Percentiles rank a stretch among this genome's conserved stretches.
These are phyloP conservation scores for Avicennia marina DNA, from an alignment of 257 asterid genomes.

Conservation along the genomic window DNA sequence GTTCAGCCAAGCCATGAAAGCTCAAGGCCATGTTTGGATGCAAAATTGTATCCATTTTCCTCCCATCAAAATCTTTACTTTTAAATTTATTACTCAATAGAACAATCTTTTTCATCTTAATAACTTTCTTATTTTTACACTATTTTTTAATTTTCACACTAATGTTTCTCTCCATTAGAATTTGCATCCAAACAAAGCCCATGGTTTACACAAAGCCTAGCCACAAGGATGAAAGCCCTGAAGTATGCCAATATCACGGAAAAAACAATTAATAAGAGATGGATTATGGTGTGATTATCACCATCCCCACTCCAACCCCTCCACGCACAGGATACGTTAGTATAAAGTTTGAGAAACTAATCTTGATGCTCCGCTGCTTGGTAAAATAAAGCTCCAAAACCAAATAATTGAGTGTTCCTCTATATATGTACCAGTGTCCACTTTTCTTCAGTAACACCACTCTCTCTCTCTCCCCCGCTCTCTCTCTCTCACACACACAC, in stretches of 20 bases:
- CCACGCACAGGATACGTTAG: not conserved
- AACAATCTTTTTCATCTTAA: no score
- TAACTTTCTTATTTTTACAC: no score
- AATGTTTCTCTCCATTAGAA: no score
- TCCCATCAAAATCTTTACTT: no score
- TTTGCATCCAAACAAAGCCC: no score
- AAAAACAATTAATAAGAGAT: not conserved
- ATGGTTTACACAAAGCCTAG: constrained; percentile 13
- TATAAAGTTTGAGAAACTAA: constrained; percentile 10
- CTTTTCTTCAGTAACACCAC: constrained; percentile 6
- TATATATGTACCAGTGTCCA: constrained; percentile 15
- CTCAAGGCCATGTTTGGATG: no score
- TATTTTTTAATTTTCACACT: no score
- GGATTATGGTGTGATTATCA: constrained; percentile 25
- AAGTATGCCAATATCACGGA: constrained; percentile 19
- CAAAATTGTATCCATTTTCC: no score
- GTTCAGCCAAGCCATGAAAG: constrained; percentile 16
- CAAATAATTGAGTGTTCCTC: constrained; percentile 23
- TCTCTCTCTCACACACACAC: constrained; percentile 19
- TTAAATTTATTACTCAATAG: no score
- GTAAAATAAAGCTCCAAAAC: constrained; percentile 31
- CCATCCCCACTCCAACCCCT: constrained; percentile 18
- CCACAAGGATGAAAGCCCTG: constrained; percentile 22
- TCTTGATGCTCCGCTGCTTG: no score
- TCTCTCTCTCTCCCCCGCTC: constrained; percentile 14